A percentile compares a stretch with the other conserved stretches of the same genome.
Conservation (phyloP, 306 rosid genomes). For the Acmispon strigosus region DNA sequence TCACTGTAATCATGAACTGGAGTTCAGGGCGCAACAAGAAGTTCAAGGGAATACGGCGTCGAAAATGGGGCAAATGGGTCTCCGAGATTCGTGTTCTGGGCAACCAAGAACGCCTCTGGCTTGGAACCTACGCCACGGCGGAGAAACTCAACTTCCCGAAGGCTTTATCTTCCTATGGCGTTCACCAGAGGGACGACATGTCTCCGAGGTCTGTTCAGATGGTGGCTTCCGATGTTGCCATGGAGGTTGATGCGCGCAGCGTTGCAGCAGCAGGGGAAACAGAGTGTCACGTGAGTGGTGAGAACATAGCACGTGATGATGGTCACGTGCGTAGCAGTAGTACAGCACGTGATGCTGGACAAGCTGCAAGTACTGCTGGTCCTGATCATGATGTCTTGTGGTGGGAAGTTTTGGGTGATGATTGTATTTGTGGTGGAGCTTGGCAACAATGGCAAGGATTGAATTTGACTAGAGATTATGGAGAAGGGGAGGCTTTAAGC, state of each 20-base stretch:
- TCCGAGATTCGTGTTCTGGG: slow-evolving; percentile 86
- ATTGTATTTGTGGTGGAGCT: background rate
- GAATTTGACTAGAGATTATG: background rate
- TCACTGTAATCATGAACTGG: slow-evolving; percentile 26
- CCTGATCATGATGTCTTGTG: background rate
- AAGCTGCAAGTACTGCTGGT: background rate
- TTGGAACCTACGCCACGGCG: slow-evolving; percentile 59
- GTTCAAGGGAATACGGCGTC: slow-evolving; percentile 63
- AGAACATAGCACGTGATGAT: background rate
- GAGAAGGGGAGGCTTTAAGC: slow-evolving; percentile 33
- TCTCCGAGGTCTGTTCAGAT: slow-evolving; percentile 71
- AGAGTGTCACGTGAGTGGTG: background rate
- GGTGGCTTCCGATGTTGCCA: slow-evolving; percentile 74
- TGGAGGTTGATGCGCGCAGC: slow-evolving; percentile 70
- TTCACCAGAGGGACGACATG: slow-evolving; percentile 26
- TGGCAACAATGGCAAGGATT: too few relatives aligned
- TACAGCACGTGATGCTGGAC: background rate
- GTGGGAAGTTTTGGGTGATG: slow-evolving; percentile 13
- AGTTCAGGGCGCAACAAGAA: slow-evolving; percentile 26
- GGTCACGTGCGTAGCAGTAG: background rate
- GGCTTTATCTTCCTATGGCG: slow-evolving; percentile 10
- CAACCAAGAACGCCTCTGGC: slow-evolving; percentile 59
- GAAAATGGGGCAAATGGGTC: slow-evolving; percentile 98
- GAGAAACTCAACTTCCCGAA: slow-evolving; percentile 66
- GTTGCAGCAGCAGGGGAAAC: background rate